A percentile compares a stretch with the other conserved stretches of the same genome.
Evolutionary conservation across 305 asterid genomes (phyloP).

Genomic region (Solanum hybrid): DNA sequence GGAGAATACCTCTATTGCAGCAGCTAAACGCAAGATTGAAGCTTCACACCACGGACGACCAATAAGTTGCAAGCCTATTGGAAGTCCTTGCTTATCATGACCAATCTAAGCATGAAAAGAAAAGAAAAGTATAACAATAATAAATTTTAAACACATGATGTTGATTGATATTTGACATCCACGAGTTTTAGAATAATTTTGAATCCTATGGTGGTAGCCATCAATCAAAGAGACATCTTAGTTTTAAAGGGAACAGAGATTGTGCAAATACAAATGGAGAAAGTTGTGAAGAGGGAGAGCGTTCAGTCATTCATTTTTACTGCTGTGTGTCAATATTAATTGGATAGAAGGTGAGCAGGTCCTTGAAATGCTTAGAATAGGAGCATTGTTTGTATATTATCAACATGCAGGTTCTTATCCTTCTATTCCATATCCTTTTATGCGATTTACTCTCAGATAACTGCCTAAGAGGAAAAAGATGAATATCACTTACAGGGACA

Average conservation of each 20-base stretch:
- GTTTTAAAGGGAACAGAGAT: neutral
- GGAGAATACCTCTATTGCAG: conserved; percentile 63
- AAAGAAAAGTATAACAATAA: neutral
- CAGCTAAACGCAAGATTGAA: conserved; percentile 73
- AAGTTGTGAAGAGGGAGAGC: neutral
- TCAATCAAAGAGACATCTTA: neutral
- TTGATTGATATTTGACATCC: neutral
- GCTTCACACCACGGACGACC: conserved; percentile 99
- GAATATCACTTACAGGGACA: conserved; percentile 56
- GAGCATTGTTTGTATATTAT: neutral
- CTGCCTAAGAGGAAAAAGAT: neutral
- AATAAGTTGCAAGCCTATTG: conserved; percentile 83
- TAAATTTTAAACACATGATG: neutral
- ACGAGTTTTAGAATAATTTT: neutral
- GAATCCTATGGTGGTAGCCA: neutral
- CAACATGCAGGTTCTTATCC: neutral
- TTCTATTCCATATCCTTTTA: neutral
- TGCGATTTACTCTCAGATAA: neutral
- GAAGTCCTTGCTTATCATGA: conserved; percentile 91
- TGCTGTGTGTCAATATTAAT: neutral
- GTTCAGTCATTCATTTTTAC: neutral
- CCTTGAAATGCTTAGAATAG: neutral
- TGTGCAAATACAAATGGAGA: neutral
- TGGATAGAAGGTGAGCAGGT: neutral
- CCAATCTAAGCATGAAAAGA: conserved; percentile 48